Conservation (phyloP, 1,284 basidiomycete species). For the Ceratobasidium sp. region DNA sequence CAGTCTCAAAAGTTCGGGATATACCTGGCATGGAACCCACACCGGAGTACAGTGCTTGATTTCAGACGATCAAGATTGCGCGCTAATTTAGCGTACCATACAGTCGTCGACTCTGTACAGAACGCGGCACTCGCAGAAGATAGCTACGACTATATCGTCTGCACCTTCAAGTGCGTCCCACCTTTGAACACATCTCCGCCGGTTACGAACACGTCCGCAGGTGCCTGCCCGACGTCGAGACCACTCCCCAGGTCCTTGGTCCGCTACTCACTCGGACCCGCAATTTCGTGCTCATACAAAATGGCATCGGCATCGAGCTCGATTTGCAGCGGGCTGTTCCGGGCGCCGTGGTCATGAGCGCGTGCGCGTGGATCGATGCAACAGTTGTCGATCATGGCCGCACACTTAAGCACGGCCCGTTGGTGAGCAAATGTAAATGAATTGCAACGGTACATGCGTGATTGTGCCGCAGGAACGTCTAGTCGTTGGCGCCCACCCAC, state of each 20-base stretch:
- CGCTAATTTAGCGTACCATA: background rate
- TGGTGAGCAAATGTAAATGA: constrained; percentile 43
- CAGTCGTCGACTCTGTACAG: constrained; percentile 51
- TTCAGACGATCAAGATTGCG: constrained; percentile 1
- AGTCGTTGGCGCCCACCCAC: constrained; percentile 52
- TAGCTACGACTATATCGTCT: constrained; percentile 52
- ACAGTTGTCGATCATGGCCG: constrained; percentile 52
- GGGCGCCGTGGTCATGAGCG: constrained; percentile 51
- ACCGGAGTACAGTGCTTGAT: constrained; percentile 49
- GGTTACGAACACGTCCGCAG: constrained; percentile 39
- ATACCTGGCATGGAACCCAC: constrained; percentile 51
- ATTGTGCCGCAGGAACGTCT: constrained; percentile 49
- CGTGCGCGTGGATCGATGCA: constrained; percentile 56
- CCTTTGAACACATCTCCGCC: background rate
- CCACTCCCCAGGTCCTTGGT: constrained; percentile 50
- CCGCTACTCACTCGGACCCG: constrained; percentile 49
- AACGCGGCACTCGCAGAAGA: constrained; percentile 52
- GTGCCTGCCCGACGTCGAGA: constrained; percentile 51
- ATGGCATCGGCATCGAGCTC: constrained; percentile 56
- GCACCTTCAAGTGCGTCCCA: constrained; percentile 50
- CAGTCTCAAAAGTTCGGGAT: constrained; percentile 51
- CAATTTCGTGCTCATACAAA: constrained; percentile 54
- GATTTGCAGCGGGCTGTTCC: constrained; percentile 51
- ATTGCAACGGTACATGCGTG: constrained; percentile 24
- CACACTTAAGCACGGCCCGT: constrained; percentile 50